These are phyloP conservation scores for Drechslerella stenobrocha DNA, from an alignment of 2,329 filamentous ascomycete genomes.

Conservation along the genomic window DNA sequence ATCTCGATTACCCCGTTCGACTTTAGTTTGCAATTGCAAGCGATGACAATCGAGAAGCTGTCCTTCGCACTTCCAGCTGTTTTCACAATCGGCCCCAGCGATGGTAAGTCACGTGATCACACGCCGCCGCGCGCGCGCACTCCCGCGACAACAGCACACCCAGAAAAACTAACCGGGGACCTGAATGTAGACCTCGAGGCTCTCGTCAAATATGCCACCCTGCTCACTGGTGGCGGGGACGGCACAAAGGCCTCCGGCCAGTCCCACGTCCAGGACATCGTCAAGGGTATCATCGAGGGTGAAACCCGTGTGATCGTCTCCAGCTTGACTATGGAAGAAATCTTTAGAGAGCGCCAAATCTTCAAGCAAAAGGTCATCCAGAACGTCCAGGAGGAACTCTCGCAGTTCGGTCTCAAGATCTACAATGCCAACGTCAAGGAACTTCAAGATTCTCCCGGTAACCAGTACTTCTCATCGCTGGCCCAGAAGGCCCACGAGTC, in stretches of 20 bases:
- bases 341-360: conserved; percentile 74
- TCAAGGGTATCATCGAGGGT: conserved; percentile 87
- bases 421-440: conserved; percentile 82
- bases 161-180: conserved; percentile 8
- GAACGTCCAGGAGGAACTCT: conserved; percentile 76
- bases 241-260: conserved; percentile 58
- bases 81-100: conserved; percentile 60
- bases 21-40: conserved; percentile 78
- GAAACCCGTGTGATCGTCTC: conserved; percentile 82
- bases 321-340: conserved; percentile 90
- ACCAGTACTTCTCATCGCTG: conserved; percentile 80
- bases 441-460: conserved; percentile 77
- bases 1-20: conserved; percentile 73
- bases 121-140: background rate
- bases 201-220: conserved; percentile 78
- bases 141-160: background rate
- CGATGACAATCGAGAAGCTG: conserved; percentile 84
- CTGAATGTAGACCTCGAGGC: conserved; percentile 59
- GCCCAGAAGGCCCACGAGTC: conserved; percentile 64
- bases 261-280: conserved; percentile 78
- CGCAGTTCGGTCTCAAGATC: conserved; percentile 77
- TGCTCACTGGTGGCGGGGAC: conserved; percentile 67
- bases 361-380: conserved; percentile 76
- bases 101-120: conserved; percentile 21
- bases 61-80: conserved; percentile 57